Conservation (phyloP, 2,329 filamentous ascomycete genomes). For the Massarina eburnea region DNA sequence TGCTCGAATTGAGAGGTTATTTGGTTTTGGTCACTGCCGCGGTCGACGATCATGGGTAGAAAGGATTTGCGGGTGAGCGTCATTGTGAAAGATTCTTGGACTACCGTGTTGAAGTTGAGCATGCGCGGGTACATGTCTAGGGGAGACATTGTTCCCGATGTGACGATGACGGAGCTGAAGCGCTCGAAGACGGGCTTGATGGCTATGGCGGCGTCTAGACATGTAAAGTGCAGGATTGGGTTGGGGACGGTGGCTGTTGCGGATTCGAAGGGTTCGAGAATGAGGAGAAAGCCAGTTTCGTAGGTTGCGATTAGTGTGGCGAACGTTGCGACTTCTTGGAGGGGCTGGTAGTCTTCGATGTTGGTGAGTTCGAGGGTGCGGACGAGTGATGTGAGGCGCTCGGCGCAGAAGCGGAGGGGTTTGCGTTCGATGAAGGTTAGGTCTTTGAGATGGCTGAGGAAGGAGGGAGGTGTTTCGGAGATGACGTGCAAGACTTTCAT, state of each 20-base stretch:
- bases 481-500: conserved; percentile 99
- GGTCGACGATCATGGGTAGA: conserved; percentile 94
- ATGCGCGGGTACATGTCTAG: conserved; percentile 99
- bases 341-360: conserved; percentile 94
- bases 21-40: conserved; percentile 89
- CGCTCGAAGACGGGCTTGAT: conserved; percentile 97
- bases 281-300: conserved; percentile 92
- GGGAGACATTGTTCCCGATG: conserved; percentile 93
- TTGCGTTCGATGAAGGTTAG: conserved; percentile 98
- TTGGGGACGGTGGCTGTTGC: conserved; percentile 95
- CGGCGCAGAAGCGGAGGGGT: conserved; percentile 89
- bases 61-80: conserved; percentile 93
- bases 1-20: conserved; percentile 95
- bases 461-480: conserved; percentile 93
- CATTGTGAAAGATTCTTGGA: conserved; percentile 98
- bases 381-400: conserved; percentile 90
- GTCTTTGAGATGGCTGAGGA: conserved; percentile 88
- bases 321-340: conserved; percentile 97
- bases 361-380: conserved; percentile 94
- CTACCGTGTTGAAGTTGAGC: conserved; percentile 87
- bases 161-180: conserved; percentile 98
- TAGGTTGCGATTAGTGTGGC: conserved; percentile 95
- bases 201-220: conserved; percentile 93
- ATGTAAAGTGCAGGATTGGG: conserved; percentile 95
- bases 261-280: conserved; percentile 95